Conservation (phyloP, 2,329 filamentous ascomycete genomes). For the Botrytis porri region DNA sequence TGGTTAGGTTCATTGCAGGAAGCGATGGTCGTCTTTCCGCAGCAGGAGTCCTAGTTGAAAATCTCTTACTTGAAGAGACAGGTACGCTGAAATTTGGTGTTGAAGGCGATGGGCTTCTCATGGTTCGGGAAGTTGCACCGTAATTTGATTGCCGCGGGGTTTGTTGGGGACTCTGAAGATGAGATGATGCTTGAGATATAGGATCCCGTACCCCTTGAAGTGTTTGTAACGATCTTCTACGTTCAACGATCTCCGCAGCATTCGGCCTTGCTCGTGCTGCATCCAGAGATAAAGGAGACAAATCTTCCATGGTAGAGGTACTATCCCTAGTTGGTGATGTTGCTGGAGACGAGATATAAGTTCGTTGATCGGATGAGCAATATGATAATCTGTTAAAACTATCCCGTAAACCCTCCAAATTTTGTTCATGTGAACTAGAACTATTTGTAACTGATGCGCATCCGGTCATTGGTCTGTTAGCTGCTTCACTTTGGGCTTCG, state of each 20-base stretch:
- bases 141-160: constrained; percentile 28
- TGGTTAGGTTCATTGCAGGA: constrained; percentile 9
- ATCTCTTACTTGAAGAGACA: constrained; percentile 32
- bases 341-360: constrained; percentile 55
- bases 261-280: constrained; percentile 31
- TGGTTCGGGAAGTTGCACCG: constrained; percentile 19
- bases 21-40: constrained; percentile 18
- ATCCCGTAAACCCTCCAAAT: constrained; percentile 56
- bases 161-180: constrained; percentile 25
- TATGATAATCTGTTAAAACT: constrained; percentile 56
- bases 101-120: constrained; percentile 24
- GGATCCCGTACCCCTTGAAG: constrained; percentile 28
- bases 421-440: constrained; percentile 55
- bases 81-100: constrained; percentile 37
- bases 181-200: constrained; percentile 25
- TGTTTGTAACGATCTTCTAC: constrained; percentile 36
- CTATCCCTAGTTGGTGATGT: constrained; percentile 57
- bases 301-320: constrained; percentile 44
- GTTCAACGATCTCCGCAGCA: constrained; percentile 33
- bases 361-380: constrained; percentile 59
- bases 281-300: constrained; percentile 23
- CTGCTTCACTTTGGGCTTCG: constrained; percentile 13
- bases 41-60: constrained; percentile 16
- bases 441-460: constrained; percentile 58
- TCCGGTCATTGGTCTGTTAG: constrained; percentile 39